Evolutionary conservation across 1,284 basidiomycete species (phyloP), one percentile per base, ranked within the genome.

Genomic region (Malassezia sympodialis): DNA sequence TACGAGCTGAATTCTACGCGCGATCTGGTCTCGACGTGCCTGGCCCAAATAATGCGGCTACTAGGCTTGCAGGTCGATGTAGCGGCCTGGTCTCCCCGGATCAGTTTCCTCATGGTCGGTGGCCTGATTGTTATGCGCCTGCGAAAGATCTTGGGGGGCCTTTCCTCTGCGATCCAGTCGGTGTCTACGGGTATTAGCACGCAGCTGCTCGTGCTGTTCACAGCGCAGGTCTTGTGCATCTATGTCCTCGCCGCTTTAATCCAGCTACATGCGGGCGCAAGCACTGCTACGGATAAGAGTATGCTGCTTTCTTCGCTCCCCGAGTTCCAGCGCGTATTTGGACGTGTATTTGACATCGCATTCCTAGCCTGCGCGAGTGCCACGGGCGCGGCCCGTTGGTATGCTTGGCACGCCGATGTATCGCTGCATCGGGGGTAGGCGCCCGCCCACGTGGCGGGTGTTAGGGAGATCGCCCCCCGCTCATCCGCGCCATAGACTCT

Each of bases 201-300:
- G 3, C 74, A 75, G 8, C 74, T 78, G 58, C 75, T 78, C 63
- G 63, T 77, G 0, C 68, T 78, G 15, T 76, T 76, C 57, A 67
- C 77, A 8, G 70, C 73, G 8, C 73, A 78, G 54, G 68, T 78
- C 39, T 71, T 77, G 72, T 75, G 75, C 26, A 72, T 77, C 37
- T 78, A 78, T 49, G 69, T 77, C 12, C 65, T 78, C 26, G 77
- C 77, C 0, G 77, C 76, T 12, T 67, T 78, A 41, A 77, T 78
- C 49, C 76, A 77, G 41, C 66, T 78, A 0, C 69, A 76, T 0
- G 66, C 72, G 2, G 34, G 44, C 24, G 21, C 51, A 31, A 15
- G 21, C 19, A 46, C 31, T 15, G 34, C 26, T 15, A 12, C 10
- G 26, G 2, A 14, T 8, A 10, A 46, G 1, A 56, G 53, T 14